phyloP scores from a whole-genome alignment of 2,329 filamentous ascomycete species.

The Fusarium stilboides region DNA sequence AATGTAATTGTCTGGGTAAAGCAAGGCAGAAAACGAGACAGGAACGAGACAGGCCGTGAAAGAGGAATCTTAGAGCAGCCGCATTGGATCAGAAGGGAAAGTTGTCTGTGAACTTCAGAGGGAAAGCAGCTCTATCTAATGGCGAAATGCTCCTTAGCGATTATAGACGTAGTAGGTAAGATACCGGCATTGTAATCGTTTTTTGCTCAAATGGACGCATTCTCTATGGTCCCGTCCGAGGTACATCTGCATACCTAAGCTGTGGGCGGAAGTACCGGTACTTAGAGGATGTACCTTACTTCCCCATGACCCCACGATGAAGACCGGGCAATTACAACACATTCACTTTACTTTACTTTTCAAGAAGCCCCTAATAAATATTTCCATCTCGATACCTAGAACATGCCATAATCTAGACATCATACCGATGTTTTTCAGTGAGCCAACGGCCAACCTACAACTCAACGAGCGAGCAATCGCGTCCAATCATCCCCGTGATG shows the following conservation, averaged over 20 bases:
- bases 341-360: too few species aligned
- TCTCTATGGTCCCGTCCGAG: slow-evolving; percentile 3
- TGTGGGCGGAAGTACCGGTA: slow-evolving; percentile 32
- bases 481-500: too few species aligned
- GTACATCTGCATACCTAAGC: slow-evolving; percentile 1
- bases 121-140: background rate
- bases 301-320: too few species aligned
- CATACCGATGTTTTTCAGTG: too few species aligned
- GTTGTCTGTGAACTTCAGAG: background rate
- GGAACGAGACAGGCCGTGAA: background rate
- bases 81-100: background rate
- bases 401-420: too few species aligned
- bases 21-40: background rate
- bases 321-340: too few species aligned
- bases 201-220: slow-evolving; percentile 43
- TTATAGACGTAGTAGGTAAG: background rate
- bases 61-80: background rate
- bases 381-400: too few species aligned
- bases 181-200: slow-evolving; percentile 25
- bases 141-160: background rate
- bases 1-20: background rate
- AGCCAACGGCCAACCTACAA: too few species aligned
- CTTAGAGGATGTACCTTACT: slow-evolving; percentile 24
- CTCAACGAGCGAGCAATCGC: too few species aligned
- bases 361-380: too few species aligned